Evolutionary conservation across 441 rosid species (phyloP).

Genomic region (Eutrema salsugineum): DNA sequence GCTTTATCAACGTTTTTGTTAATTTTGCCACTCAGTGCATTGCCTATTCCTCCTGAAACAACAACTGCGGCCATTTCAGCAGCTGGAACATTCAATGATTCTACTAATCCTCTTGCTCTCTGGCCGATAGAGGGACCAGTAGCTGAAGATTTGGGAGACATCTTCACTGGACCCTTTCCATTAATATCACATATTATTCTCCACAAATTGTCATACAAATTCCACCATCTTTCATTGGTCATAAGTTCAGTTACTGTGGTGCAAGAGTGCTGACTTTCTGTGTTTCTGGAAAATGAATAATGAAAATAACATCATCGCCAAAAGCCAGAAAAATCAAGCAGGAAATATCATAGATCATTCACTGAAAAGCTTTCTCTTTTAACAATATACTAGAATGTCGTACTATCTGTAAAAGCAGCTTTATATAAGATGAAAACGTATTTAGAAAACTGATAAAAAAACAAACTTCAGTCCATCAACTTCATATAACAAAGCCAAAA

Average conservation of each 20-base stretch:
- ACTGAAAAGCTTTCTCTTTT: conserved; percentile 6
- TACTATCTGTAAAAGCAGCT: neutral
- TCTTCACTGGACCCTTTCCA: conserved; percentile 87
- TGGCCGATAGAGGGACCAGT: conserved; percentile 89
- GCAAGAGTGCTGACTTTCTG: conserved; percentile 40
- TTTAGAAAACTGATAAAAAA: neutral
- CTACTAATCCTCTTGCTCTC: conserved; percentile 98
- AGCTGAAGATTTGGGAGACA: conserved; percentile 54
- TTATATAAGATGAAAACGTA: neutral
- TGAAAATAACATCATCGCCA: conserved; percentile 20
- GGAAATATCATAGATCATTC: neutral
- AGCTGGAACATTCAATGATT: conserved; percentile 96
- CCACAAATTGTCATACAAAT: conserved; percentile 92
- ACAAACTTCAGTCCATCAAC: neutral
- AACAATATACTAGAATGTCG: neutral
- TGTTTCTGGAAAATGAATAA: conserved; percentile 42
- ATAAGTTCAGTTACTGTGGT: conserved; percentile 42
- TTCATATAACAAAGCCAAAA: neutral
- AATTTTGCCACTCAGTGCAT: conserved; percentile 87
- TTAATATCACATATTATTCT: conserved; percentile 73
- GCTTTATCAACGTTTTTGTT: conserved; percentile 90
- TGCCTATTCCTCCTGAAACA: conserved; percentile 97
- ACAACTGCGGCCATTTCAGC: conserved; percentile 99
- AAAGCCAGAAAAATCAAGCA: conserved; percentile 2
- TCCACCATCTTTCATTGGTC: conserved; percentile 82